Evolutionary conservation across 345 rosid genomes (phyloP), one percentile per base, ranked within the genome.

Genomic region (Hypericum perforatum): DNA sequence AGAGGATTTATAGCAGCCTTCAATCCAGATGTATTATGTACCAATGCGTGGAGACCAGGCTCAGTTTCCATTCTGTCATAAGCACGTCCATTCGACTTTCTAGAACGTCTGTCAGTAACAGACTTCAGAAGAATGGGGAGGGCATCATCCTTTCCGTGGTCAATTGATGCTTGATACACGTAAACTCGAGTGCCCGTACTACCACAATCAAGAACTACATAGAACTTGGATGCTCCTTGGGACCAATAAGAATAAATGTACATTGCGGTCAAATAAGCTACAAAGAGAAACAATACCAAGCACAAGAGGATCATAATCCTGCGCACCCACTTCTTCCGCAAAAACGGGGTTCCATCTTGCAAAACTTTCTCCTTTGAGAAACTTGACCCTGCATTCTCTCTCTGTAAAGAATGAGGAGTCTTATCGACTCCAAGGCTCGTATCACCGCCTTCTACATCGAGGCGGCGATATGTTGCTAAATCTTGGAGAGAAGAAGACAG

Each of bases 31-130:
- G 73, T 74, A 58, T 88, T 83, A 52, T 58, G 86, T 54, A 85
- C 95, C 64, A 92, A 78, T 68, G 80, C 80, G 63, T 85, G 91
- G 45, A 92, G 70, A 38, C 98, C 98, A 13, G 98, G 98, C 58
- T 92, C 98, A 9, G 98, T 88, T 70, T 92, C 98, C 96, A 88
- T 85, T 57, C 98, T 71, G 63, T 92, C 94, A 69, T 92, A 92
- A 37, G 97, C 97, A 59, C 94, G 94, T 36, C 98, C 98, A 49
- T 72, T 78, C 7, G 82, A 65, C 72, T 78, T 88, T 70, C 85
- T 74, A 51, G 85, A 78, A 9, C 71, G 61, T 63, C 94, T 94
- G 63, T 82, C 94, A 11, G 82, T 75, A 16, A 83, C 70, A 47
- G 94, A 76, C 47, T 70, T 80, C 70, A 92, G 46, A 52, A 69